These are phyloP conservation scores for Boletellus ananiceps DNA, from an alignment of 768 basidiomycete species.

Conservation along the genomic window DNA sequence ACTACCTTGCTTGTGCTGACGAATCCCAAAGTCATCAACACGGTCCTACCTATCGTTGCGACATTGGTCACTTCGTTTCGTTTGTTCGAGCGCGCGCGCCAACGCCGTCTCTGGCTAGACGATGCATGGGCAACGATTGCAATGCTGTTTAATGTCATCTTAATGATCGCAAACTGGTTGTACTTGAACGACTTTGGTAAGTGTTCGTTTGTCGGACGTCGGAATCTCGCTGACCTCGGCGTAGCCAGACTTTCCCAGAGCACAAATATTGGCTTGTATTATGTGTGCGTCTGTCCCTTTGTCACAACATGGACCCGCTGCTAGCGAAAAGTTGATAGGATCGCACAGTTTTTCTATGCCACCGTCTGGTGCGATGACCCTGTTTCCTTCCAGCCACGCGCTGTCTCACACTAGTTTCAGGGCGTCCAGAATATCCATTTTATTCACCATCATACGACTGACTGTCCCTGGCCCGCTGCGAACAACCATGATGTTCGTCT, in stretches of 20 bases:
- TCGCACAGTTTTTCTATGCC: conserved; percentile 7
- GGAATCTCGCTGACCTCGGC: neutral
- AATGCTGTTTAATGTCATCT: neutral
- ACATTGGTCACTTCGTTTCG: conserved; percentile 2
- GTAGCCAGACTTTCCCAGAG: neutral
- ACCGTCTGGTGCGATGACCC: neutral
- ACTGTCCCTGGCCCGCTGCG: neutral
- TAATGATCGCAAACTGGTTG: conserved; percentile 1
- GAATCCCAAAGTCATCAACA: neutral
- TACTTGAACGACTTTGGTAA: conserved; percentile 3
- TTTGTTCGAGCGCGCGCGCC: conserved; percentile 1
- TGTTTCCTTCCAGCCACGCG: neutral
- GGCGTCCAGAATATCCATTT: conserved; percentile 1
- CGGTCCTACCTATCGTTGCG: conserved; percentile 2
- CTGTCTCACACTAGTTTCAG: neutral
- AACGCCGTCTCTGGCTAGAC: conserved; percentile 5
- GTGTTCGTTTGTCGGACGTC: neutral
- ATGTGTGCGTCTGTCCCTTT: neutral
- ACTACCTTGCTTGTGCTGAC: neutral
- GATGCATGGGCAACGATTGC: conserved; percentile 1
- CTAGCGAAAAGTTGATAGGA: neutral
- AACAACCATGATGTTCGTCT: neutral
- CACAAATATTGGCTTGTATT: neutral
- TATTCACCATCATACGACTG: conserved; percentile 4
- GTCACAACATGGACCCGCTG: neutral